Percentiles rank a stretch among this genome's conserved stretches.
Conservation (phyloP, 2,329 filamentous ascomycete genomes). For the Neofusicoccum ribis region DNA sequence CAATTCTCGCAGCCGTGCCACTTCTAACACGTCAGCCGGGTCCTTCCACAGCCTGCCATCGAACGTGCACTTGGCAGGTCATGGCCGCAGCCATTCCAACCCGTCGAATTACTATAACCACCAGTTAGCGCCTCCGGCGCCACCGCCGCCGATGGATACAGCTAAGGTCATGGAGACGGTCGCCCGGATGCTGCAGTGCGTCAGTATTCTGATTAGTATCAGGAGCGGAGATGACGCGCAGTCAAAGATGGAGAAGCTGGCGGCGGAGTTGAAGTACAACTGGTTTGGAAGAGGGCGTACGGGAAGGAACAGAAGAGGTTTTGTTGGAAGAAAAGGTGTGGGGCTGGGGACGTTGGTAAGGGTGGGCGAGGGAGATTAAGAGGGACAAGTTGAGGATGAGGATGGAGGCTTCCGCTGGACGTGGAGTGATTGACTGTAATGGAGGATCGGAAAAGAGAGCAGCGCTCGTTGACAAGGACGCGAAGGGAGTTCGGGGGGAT, state of each 20-base stretch:
- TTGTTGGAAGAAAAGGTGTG: slow-evolving; percentile 40
- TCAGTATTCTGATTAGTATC: slow-evolving; percentile 82
- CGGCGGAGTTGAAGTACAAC: slow-evolving; percentile 88
- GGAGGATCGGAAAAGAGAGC: no score
- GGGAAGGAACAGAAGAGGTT: slow-evolving; percentile 83
- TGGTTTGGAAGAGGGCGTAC: slow-evolving; percentile 91
- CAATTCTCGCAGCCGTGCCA: slow-evolving; percentile 34
- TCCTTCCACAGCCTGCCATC: slow-evolving; percentile 44
- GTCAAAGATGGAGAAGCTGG: slow-evolving; percentile 77
- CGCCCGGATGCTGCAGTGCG: slow-evolving; percentile 92
- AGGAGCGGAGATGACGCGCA: slow-evolving; percentile 72
- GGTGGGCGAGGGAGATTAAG: neutral
- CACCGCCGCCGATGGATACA: slow-evolving; percentile 45
- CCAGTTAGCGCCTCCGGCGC: slow-evolving; percentile 24
- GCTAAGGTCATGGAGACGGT: slow-evolving; percentile 92
- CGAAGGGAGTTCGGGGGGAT: neutral
- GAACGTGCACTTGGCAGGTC: slow-evolving; percentile 28
- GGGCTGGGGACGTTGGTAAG: slow-evolving; percentile 13
- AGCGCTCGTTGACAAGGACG: neutral
- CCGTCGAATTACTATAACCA: slow-evolving; percentile 20
- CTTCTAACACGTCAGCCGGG: slow-evolving; percentile 72
- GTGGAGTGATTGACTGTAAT: no score
- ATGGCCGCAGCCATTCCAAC: slow-evolving; percentile 24
- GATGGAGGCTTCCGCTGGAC: no score
- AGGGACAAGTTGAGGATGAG: no score